Evolutionary conservation across 1,139 yeast genomes (phyloP), one percentile per base, ranked within the genome.

Genomic region (Eremothecium coryli): DNA sequence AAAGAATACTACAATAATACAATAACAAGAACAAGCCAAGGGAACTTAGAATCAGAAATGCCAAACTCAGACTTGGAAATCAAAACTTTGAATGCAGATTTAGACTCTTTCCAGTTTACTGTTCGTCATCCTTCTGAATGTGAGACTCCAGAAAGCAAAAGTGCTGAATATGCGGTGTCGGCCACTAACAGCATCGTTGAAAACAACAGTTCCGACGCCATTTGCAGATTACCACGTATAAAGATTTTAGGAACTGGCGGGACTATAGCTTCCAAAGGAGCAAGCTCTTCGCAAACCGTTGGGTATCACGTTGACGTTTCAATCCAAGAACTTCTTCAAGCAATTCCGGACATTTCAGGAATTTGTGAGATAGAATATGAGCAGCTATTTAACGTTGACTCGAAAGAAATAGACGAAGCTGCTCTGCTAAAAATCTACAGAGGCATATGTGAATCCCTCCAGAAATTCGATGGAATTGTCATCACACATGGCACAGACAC

Each of bases 401-500:
- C 82, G 3, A 75, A 75, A 46, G 81, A 77, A 46, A 64, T 77
- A 22, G 68, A 73, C 24, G 65, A 70, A 13, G 46, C 54, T 2
- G 58, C 60, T 32, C 43, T 66, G 14, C 43, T 55, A 32, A 48
- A 54, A 25, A 50, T 66, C 11, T 63, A 70, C 38, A 65, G 68
- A 39, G 73, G 73, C 13, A 49, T 66, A 14, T 48, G 56, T n/a
- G 52, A 52, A 17, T 54, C 65, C 2, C 49, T 65, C 29, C 64
- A 64, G 36, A 69, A 65, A 41, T 57, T 70, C 39, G 62, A 61
- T 28, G 63, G 69, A 3, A 71, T 70, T 39, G 84, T 77, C 18
- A 71, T 77, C 26, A 77, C 84, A 2, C 85, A 77, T 51, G 85
- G 85, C 10, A 77, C 85, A 2, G 85, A 77, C 49, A 75, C 84